A percentile compares a stretch with the other conserved stretches of the same genome.
Conservation (phyloP, 1,284 basidiomycete genomes). For the Leccinum griseonigrum region DNA sequence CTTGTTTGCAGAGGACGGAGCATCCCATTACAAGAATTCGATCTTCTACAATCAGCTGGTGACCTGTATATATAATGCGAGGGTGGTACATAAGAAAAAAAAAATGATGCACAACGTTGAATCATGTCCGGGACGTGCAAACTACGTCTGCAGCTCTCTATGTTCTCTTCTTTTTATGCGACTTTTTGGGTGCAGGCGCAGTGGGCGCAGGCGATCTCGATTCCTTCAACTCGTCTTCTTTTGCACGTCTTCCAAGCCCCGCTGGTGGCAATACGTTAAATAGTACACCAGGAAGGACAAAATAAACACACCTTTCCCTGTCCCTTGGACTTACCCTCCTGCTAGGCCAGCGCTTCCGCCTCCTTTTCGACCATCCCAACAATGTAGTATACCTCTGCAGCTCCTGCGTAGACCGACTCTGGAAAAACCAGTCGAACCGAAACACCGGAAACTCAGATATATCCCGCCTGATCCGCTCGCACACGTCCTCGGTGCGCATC, state of each 20-base stretch:
- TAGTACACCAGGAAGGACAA: not conserved
- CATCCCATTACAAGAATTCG: not conserved
- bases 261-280: slow-evolving; percentile 46
- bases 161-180: slow-evolving; percentile 53
- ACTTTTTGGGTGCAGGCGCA: slow-evolving; percentile 42
- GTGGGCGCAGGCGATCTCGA: slow-evolving; percentile 58
- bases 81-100: not conserved
- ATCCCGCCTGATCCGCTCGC: slow-evolving; percentile 95
- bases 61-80: not conserved
- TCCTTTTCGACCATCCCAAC: slow-evolving; percentile 93
- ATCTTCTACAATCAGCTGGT: not conserved
- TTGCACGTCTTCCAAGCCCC: slow-evolving; percentile 62
- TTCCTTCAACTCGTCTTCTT: slow-evolving; percentile 53
- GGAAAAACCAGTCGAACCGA: slow-evolving; percentile 99
- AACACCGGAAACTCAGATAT: slow-evolving; percentile 97
- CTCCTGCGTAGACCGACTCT: slow-evolving; percentile 90
- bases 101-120: not conserved
- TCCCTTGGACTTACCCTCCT: slow-evolving; percentile 61
- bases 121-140: not conserved
- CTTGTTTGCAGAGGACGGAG: not conserved
- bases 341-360: slow-evolving; percentile 60
- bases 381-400: slow-evolving; percentile 89
- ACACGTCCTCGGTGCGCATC: slow-evolving; percentile 88
- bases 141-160: slow-evolving; percentile 17
- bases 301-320: slow-evolving; percentile 59